Percentiles rank a stretch among this genome's conserved stretches.
These are phyloP conservation scores for Helenozyma rhizophorensis DNA, from an alignment of 805 yeast species.

Conservation along the genomic window DNA sequence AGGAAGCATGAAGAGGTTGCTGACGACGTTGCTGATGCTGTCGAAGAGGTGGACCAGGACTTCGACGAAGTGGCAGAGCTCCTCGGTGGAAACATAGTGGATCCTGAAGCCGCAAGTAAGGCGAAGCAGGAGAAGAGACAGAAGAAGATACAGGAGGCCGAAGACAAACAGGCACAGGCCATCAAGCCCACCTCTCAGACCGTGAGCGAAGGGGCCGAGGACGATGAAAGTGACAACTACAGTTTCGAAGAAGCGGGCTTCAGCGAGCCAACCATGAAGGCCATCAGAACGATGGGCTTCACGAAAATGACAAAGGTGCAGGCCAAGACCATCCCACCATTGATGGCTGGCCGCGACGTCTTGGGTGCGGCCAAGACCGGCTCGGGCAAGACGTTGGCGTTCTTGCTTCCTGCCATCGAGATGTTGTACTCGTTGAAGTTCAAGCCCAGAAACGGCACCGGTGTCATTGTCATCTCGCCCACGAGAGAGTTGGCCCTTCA, in stretches of 20 bases:
- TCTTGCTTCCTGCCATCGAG: conserved; percentile 93
- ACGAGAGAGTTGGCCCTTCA: conserved; percentile 97
- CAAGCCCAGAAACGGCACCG: conserved; percentile 98
- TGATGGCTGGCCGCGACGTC: conserved; percentile 94
- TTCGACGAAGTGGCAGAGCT: conserved; percentile 55
- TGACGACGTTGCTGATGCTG: conserved; percentile 38
- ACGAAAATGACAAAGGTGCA: conserved; percentile 91
- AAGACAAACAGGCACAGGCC: conserved; percentile 19
- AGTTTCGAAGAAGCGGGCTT: conserved; percentile 46
- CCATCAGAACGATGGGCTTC: conserved; percentile 87
- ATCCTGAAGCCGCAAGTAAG: conserved; percentile 31
- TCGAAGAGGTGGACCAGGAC: conserved; percentile 53
- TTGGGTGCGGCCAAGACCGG: conserved; percentile 99
- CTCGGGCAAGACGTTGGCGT: conserved; percentile 96
- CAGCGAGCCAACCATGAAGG: conserved; percentile 77
- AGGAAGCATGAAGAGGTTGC: conserved; percentile 27
- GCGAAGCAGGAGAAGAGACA: conserved; percentile 18
- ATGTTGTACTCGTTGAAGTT: conserved; percentile 83
- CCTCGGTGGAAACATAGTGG: conserved; percentile 41
- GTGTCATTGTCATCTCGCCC: conserved; percentile 93
- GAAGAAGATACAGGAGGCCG: conserved; percentile 17
- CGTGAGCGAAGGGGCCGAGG: conserved; percentile 25
- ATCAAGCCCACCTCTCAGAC: conserved; percentile 27
- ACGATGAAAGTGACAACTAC: conserved; percentile 25
- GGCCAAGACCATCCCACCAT: conserved; percentile 92